Percentiles rank a stretch among this genome's conserved stretches.
phyloP scores from a whole-genome alignment of 73 alveolate genomes.

The Tetrahymena borealis region DNA sequence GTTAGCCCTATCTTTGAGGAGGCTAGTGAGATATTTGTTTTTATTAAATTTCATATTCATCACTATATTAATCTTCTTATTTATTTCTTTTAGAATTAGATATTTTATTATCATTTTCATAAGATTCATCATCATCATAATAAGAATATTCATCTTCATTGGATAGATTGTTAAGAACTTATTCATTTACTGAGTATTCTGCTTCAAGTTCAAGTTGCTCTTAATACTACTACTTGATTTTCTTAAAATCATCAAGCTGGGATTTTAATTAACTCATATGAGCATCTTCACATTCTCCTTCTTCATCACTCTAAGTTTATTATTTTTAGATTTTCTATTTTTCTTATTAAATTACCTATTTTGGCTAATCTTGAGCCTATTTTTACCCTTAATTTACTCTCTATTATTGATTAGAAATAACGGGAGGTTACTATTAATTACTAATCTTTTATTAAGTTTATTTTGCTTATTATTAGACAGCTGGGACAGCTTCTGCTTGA shows the following conservation, averaged over 20 bases:
- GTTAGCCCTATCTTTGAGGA: background rate
- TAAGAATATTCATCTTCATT: background rate
- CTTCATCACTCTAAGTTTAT: background rate
- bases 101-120: background rate
- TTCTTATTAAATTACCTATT: background rate
- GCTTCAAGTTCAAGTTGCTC: too few species aligned
- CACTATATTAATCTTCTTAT: background rate
- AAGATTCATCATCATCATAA: background rate
- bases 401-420: background rate
- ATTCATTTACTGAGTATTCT: background rate
- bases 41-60: background rate
- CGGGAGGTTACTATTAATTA: background rate
- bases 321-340: background rate
- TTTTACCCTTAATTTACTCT: background rate
- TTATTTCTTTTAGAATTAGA: background rate
- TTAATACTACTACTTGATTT: background rate
- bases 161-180: background rate
- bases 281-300: background rate
- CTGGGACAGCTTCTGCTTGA: background rate
- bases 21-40: background rate
- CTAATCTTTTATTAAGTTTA: background rate
- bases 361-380: background rate
- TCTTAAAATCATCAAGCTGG: background rate
- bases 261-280: background rate
- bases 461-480: background rate